A percentile compares a stretch with the other conserved stretches of the same genome.
phyloP scores from a whole-genome alignment of 371 early-diverging fungal species.

The Dinochytrium kinnereticum region DNA sequence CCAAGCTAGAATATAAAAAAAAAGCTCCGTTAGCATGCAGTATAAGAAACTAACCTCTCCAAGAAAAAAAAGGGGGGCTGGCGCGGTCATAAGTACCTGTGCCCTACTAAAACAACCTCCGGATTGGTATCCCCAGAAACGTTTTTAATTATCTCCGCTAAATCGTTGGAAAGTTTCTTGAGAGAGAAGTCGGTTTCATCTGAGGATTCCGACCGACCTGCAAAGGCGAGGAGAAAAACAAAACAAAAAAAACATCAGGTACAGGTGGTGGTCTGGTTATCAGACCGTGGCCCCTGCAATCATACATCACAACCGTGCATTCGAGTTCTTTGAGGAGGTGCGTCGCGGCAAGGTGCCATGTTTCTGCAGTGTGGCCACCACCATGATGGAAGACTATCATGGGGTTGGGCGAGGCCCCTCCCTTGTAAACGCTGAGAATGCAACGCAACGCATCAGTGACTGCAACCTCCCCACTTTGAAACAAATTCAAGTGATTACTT shows the following conservation, averaged over 20 bases:
- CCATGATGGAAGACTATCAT: constrained; percentile 92
- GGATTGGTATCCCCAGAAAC: constrained; percentile 35
- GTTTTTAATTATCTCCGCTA: constrained; percentile 55
- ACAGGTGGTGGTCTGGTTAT: too few relatives aligned
- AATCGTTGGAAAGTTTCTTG: constrained; percentile 61
- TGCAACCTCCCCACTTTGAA: neutral
- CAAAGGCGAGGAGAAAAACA: constrained; percentile 47
- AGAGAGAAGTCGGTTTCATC: constrained; percentile 68
- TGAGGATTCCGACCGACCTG: constrained; percentile 59
- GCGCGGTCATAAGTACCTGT: constrained; percentile 60
- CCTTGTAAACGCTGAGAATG: neutral
- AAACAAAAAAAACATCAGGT: too few relatives aligned
- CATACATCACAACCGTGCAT: constrained; percentile 69
- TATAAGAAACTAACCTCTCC: too few relatives aligned
- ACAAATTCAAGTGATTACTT: neutral
- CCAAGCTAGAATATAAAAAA: constrained; percentile 69
- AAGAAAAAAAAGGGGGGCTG: neutral
- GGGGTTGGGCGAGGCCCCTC: constrained; percentile 47
- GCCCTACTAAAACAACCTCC: constrained; percentile 78
- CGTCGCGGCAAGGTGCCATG: constrained; percentile 74
- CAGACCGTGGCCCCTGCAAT: constrained; percentile 85
- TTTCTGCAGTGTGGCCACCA: constrained; percentile 80
- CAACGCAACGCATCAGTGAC: neutral
- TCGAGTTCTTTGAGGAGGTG: constrained; percentile 43
- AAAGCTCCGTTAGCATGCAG: neutral